phyloP scores from a whole-genome alignment of 345 rosid genomes.

The Isatis tinctoria region DNA sequence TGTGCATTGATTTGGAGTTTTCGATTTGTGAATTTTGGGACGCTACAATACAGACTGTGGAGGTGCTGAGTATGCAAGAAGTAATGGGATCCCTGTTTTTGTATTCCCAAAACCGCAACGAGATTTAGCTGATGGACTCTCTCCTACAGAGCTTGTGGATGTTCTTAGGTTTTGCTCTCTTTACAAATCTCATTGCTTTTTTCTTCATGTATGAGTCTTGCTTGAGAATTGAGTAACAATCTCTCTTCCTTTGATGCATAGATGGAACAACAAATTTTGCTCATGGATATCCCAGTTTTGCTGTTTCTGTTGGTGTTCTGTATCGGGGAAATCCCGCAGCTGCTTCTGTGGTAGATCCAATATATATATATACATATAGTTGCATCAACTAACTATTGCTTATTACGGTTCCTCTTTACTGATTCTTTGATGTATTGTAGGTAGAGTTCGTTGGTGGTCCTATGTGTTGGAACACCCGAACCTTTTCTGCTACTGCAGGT shows the following conservation, averaged over 20 bases:
- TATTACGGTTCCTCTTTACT: neutral
- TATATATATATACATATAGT: neutral
- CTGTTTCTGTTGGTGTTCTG: conserved; percentile 90
- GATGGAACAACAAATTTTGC: conserved; percentile 99
- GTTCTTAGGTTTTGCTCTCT: conserved; percentile 58
- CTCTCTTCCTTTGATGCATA: conserved; percentile 13
- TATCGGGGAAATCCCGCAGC: conserved; percentile 81
- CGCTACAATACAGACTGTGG: conserved; percentile 58
- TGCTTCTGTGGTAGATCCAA: conserved; percentile 71
- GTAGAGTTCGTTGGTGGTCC: conserved; percentile 97
- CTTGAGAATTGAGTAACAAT: neutral
- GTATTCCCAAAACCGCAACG: conserved; percentile 59
- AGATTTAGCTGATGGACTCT: conserved; percentile 46
- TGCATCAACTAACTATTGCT: neutral
- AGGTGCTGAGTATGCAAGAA: conserved; percentile 77
- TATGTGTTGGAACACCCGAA: conserved; percentile 93
- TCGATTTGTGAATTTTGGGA: neutral
- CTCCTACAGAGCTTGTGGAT: conserved; percentile 55
- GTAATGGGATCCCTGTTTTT: conserved; percentile 57
- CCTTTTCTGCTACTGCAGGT: conserved; percentile 89
- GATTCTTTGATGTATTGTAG: conserved; percentile 33
- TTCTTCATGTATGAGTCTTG: neutral
- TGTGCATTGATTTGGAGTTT: neutral
- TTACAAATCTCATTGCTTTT: neutral
- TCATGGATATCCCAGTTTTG: conserved; percentile 96